Evolutionary conservation across 169 alveolate species (phyloP), one percentile per base, ranked within the genome.

Genomic region (Theileria equi): DNA sequence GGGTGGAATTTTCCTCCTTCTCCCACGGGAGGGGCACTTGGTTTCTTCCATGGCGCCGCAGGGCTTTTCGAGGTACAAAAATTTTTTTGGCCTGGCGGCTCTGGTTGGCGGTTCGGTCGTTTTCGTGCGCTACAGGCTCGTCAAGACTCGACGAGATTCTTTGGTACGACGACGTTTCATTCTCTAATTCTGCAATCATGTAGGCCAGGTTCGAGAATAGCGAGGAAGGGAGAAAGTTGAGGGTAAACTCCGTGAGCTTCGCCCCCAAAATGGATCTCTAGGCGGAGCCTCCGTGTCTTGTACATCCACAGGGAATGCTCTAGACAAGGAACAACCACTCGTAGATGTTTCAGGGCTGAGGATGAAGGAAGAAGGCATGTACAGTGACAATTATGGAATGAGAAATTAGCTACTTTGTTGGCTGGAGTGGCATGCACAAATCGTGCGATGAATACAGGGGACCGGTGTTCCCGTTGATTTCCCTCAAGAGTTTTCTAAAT

Each of bases 181-280:
- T 34, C n/a, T 48, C 28, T 60, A 11, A 25, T 55, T 55, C 23
- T 11, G 7, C 62, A 53, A 5, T 8, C 21, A 50, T 5, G 16
- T 61, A 73, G 83, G 63, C 61, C 21, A 57, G 83, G 3, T 73
- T 73, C 61, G 66, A 61, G 8, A 34, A 48, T 25, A 55, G 52
- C 35, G 83, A 73, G 31, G 78, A 50, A 38, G 83, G 83, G 6
- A 65, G 72, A 41, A 31, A 31, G 45, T 47, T 73, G 16, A 11
- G 63, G 7, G 10, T 73, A 36, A 49, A 73, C 10, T 61, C 78
- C 6, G 45, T 62, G 28, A 55, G 66, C 16, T 62, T 73, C 40
- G 83, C 83, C 23, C 83, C 83, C 28, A 73, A 73, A 17, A 64
- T 73, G 16, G 57, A 73, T n/a, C n/a, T n/a, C n/a, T n/a, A n/a